Percentiles rank a stretch among this genome's conserved stretches.
These are phyloP conservation scores for Russula brevipes DNA, from an alignment of 768 basidiomycete species.

Conservation along the genomic window DNA sequence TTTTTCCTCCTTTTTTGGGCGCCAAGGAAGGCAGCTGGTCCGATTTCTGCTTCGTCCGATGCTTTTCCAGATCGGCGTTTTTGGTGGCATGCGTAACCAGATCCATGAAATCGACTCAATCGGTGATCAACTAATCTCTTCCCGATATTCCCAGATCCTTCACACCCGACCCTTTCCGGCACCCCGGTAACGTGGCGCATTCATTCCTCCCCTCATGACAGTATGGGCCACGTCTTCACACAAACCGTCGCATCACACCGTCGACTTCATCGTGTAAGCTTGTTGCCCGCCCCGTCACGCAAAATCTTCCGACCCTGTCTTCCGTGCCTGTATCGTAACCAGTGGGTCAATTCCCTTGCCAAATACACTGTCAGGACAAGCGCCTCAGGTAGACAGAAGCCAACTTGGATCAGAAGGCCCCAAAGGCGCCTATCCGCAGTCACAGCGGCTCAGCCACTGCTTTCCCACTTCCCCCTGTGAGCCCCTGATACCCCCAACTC, in stretches of 20 bases:
- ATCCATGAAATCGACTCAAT: slow-evolving; percentile 27
- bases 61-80: slow-evolving; percentile 27
- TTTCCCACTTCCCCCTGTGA: background rate
- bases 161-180: slow-evolving; percentile 15
- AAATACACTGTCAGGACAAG: slow-evolving; percentile 10
- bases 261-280: background rate
- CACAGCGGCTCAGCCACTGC: slow-evolving; percentile 1
- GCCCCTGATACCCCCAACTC: background rate
- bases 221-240: no score
- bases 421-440: slow-evolving; percentile 17
- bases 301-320: background rate
- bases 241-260: no score
- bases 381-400: slow-evolving; percentile 18
- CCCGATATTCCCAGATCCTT: slow-evolving; percentile 26
- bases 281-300: slow-evolving; percentile 5
- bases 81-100: slow-evolving; percentile 24
- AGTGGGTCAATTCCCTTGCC: slow-evolving; percentile 12
- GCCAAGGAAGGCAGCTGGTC: background rate
- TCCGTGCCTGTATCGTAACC: slow-evolving; percentile 12
- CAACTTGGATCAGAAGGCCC: slow-evolving; percentile 19
- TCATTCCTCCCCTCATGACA: background rate
- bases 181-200: slow-evolving; percentile 21
- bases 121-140: slow-evolving; percentile 26
- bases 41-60: slow-evolving; percentile 15
- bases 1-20: background rate